These are phyloP conservation scores for Mycena floridula DNA, from an alignment of 768 basidiomycete species.

Conservation along the genomic window DNA sequence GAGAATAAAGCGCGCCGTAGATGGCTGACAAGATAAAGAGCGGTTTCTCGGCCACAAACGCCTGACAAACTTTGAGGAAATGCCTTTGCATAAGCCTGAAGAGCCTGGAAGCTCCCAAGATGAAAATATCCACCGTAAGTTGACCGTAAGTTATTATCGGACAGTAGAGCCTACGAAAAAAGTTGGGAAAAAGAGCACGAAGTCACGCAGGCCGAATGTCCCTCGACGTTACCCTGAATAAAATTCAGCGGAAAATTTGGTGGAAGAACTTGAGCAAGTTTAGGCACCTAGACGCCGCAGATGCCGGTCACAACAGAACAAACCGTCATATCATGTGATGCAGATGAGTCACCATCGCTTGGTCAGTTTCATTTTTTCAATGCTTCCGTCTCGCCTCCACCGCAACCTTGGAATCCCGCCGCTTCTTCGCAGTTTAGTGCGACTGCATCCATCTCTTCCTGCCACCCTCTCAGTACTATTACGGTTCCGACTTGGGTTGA, in stretches of 20 bases:
- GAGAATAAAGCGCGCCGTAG: conserved; percentile 54
- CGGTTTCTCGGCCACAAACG: conserved; percentile 64
- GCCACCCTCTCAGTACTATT: conserved; percentile 26
- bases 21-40: conserved; percentile 61
- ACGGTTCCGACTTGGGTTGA: conserved; percentile 9
- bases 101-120: conserved; percentile 40
- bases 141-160: no score
- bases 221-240: no score
- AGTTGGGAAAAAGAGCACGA: no score
- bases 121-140: conserved; percentile 41
- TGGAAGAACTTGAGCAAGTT: no score
- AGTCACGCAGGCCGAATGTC: no score
- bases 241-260: no score
- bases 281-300: no score
- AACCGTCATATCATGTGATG: no score
- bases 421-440: conserved; percentile 33
- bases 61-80: conserved; percentile 34
- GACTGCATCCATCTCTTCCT: conserved; percentile 29
- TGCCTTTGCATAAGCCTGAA: background rate
- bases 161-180: no score
- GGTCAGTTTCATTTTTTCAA: no score
- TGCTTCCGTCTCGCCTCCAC: conserved; percentile 43
- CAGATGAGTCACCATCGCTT: no score
- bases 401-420: conserved; percentile 39
- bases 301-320: no score